phyloP scores from a whole-genome alignment of 495 filamentous ascomycete genomes.

The Aspergillus incahuasiensis region DNA sequence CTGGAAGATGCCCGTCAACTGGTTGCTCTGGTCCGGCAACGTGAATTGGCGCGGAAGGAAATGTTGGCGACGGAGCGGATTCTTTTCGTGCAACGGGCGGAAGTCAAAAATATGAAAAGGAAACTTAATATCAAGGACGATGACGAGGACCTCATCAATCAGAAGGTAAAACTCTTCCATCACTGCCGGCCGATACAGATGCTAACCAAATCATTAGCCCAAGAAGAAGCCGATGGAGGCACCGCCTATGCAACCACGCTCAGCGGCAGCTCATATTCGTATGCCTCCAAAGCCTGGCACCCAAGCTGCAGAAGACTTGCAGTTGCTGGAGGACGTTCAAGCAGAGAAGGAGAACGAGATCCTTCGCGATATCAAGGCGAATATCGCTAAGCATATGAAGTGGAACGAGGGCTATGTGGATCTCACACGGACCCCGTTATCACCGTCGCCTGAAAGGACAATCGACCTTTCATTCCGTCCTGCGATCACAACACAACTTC shows the following conservation, averaged over 20 bases:
- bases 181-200: constrained; percentile 19
- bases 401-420: constrained; percentile 87
- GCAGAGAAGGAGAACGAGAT: constrained; percentile 81
- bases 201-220: constrained; percentile 49
- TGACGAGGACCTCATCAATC: constrained; percentile 92
- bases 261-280: constrained; percentile 56
- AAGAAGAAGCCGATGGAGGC: constrained; percentile 62
- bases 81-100: constrained; percentile 74
- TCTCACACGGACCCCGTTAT: constrained; percentile 73
- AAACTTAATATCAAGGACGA: constrained; percentile 85
- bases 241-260: constrained; percentile 50
- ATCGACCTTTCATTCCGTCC: constrained; percentile 66
- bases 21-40: constrained; percentile 66
- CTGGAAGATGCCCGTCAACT: constrained; percentile 84
- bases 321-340: constrained; percentile 65
- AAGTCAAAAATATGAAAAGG: constrained; percentile 80
- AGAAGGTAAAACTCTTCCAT: constrained; percentile 60
- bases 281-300: constrained; percentile 64
- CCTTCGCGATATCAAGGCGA: constrained; percentile 69
- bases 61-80: constrained; percentile 65
- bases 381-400: constrained; percentile 73
- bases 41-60: constrained; percentile 74
- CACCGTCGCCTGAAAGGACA: constrained; percentile 56
- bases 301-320: constrained; percentile 67
- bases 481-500: constrained; percentile 76